These are phyloP conservation scores for Strobilomyces confusus DNA, from an alignment of 768 basidiomycete genomes.

Conservation along the genomic window DNA sequence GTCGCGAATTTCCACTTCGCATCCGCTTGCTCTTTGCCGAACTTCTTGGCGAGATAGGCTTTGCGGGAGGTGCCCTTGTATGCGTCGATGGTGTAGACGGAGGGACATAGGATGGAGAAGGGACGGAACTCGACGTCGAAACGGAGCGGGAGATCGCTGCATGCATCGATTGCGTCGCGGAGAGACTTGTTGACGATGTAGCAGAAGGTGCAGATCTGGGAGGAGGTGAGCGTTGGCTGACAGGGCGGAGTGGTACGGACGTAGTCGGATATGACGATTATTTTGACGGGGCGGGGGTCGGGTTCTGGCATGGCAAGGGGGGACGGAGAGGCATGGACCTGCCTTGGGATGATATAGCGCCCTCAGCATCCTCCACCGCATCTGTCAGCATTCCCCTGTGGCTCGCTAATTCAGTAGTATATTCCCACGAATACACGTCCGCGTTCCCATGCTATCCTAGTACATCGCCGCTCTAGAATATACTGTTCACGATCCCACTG, in stretches of 20 bases:
- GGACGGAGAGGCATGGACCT: slow-evolving; percentile 7
- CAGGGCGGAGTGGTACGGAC: slow-evolving; percentile 15
- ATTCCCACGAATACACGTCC: slow-evolving; percentile 19
- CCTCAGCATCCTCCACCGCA: slow-evolving; percentile 24
- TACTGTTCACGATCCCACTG: slow-evolving; percentile 42
- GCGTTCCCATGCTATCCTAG: slow-evolving; percentile 19
- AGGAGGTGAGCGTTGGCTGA: slow-evolving; percentile 5
- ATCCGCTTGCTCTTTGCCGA: slow-evolving; percentile 26
- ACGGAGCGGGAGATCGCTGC: slow-evolving; percentile 29
- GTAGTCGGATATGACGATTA: slow-evolving; percentile 35
- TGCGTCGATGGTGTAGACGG: slow-evolving; percentile 18
- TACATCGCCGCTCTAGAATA: slow-evolving; percentile 35
- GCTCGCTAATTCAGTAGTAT: slow-evolving; percentile 13
- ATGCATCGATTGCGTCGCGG: slow-evolving; percentile 34
- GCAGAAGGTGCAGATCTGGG: slow-evolving; percentile 34
- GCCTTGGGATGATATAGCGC: slow-evolving; percentile 25
- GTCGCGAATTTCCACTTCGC: slow-evolving; percentile 24
- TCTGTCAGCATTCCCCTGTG: slow-evolving; percentile 32
- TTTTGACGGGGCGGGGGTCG: slow-evolving; percentile 22
- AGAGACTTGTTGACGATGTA: slow-evolving; percentile 38
- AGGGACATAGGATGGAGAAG: slow-evolving; percentile 27
- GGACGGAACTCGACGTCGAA: slow-evolving; percentile 37
- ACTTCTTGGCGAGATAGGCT: slow-evolving; percentile 23
- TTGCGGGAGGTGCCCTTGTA: slow-evolving; percentile 19
- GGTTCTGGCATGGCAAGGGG: slow-evolving; percentile 18